These are phyloP conservation scores for Corymbia calophylla DNA, from an alignment of 441 rosid genomes.

Conservation along the genomic window DNA sequence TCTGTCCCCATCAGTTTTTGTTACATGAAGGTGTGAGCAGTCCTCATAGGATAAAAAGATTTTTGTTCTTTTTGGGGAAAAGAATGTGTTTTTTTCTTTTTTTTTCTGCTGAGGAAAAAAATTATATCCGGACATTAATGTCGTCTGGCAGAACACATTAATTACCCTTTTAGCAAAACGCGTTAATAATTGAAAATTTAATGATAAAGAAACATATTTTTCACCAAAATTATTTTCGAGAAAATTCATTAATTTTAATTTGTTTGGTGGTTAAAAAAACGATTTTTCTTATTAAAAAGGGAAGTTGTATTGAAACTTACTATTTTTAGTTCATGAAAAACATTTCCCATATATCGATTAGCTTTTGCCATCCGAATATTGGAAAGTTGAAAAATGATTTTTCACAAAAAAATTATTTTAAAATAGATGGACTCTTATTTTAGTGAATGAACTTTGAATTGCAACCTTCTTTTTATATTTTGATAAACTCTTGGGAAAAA, in stretches of 20 bases:
- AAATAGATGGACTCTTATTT: neutral
- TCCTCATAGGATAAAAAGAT: neutral
- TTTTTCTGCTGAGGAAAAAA: neutral
- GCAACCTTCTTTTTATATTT: neutral
- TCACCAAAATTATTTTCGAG: neutral
- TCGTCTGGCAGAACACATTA: neutral
- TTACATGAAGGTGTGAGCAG: neutral
- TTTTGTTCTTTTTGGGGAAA: neutral
- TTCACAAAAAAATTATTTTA: too few relatives aligned
- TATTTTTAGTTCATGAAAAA: too few relatives aligned
- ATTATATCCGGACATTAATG: neutral
- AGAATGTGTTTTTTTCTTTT: neutral
- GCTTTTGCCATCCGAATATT: too few relatives aligned
- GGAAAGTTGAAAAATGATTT: neutral
- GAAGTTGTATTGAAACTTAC: too few relatives aligned
- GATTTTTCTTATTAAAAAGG: neutral
- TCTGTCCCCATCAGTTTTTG: neutral
- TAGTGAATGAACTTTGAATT: neutral
- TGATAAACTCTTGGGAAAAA: fast-evolving
- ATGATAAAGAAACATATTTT: neutral
- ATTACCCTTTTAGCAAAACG: neutral
- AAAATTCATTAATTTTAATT: too few relatives aligned
- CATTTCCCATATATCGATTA: too few relatives aligned
- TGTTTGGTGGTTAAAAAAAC: neutral
- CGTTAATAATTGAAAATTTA: neutral